Evolutionary conservation across 768 basidiomycete genomes (phyloP), one percentile per base, ranked within the genome.

Genomic region (Pholiota microspora): DNA sequence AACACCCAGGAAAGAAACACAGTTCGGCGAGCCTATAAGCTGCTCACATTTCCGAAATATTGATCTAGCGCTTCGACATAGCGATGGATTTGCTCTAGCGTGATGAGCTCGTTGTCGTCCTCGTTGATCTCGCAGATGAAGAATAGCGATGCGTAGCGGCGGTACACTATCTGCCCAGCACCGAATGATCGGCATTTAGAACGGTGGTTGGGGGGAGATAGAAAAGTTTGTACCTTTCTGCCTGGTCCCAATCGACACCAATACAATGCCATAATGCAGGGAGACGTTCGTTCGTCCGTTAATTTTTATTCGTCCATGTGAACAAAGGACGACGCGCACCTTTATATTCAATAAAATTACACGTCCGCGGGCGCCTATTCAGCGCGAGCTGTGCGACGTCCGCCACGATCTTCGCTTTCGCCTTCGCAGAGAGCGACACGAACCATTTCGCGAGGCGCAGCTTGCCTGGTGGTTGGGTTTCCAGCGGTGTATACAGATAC

Each of bases 361-460:
- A 97, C 92, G 94, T 95, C 52, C 89, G 79, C 47, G 90, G 91
- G 55, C 90, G 80, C 48, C 96, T 81, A 49, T 87, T 90, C 42
- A 96, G 77, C 27, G 98, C 94, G 31, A 97, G 81, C 70, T 94
- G 92, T 1, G 94, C 95, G 27, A 98, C 89, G 66, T 98, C 96
- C 73, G 93, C 94, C 59, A 97, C 86, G 65, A 96, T 94, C 81
- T 94, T 96, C 51, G 81, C 79, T 70, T 93, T 95, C 31, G 76
- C 75, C 70, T 94, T 92, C 18, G 86, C 77, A 27, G 89, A 76
- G 71, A 94, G 78, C 0, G 96, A 91, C 16, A 83, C 80, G 69
- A 92, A 98, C 96, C 96, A 98, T 80, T 98, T 98, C 27, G 94
- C 86, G 32, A 98, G 83, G 51, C 96, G 85, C 48, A 98, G 83